phyloP scores from a whole-genome alignment of 352 stramenopile species.

The Phytophthora cryptogea region DNA sequence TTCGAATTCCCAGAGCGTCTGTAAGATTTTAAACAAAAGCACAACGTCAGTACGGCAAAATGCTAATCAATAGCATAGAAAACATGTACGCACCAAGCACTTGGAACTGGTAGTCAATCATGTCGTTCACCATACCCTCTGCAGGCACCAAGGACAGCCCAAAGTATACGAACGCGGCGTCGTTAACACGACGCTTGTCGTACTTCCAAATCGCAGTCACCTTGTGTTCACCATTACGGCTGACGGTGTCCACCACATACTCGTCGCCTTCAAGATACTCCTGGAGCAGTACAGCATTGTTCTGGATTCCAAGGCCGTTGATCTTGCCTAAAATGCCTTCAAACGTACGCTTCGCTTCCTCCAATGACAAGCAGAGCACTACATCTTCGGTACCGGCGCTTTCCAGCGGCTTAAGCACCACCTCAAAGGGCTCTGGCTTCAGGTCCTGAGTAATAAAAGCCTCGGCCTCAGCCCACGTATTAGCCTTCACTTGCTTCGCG shows the following conservation, averaged over 20 bases:
- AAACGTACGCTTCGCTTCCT: conserved; percentile 84
- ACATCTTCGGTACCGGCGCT: conserved; percentile 81
- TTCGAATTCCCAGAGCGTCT: conserved; percentile 74
- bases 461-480: conserved; percentile 73
- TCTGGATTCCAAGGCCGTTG: conserved; percentile 87
- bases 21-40: not conserved
- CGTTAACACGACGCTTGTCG: conserved; percentile 95
- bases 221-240: conserved; percentile 93
- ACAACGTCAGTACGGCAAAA: conserved; percentile 1
- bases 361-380: conserved; percentile 77
- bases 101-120: conserved; percentile 87
- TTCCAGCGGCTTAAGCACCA: conserved; percentile 92
- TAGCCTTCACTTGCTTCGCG: conserved; percentile 89
- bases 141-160: conserved; percentile 76
- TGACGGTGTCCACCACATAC: conserved; percentile 97
- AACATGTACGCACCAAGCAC: conserved; percentile 48
- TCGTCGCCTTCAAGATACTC: conserved; percentile 95
- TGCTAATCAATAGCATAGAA: not conserved
- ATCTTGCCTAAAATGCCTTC: conserved; percentile 83
- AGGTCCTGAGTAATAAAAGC: conserved; percentile 73
- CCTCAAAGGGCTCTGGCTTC: conserved; percentile 72
- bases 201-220: conserved; percentile 97
- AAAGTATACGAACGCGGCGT: conserved; percentile 96
- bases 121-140: conserved; percentile 66
- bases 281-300: conserved; percentile 88